Conservation (phyloP, 495 filamentous ascomycete species). For the Pseudoneurospora amorphoporcata region DNA sequence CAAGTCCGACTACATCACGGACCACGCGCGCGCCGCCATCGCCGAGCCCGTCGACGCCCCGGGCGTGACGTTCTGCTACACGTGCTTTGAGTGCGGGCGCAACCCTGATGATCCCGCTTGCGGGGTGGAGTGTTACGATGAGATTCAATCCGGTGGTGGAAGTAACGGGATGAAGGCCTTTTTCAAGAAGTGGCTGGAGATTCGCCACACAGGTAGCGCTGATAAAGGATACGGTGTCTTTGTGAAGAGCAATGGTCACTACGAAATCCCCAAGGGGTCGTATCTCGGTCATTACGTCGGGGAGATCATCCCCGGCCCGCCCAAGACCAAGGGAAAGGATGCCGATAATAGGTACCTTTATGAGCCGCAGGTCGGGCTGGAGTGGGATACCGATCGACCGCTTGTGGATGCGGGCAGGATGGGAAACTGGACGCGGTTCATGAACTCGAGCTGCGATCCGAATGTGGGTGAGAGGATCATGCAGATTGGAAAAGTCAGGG, state of each 20-base stretch:
- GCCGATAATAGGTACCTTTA: not conserved
- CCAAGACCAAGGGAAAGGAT: not conserved
- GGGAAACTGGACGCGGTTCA: slow-evolving; percentile 22
- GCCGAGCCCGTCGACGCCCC: not conserved
- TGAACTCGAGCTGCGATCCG: slow-evolving; percentile 14
- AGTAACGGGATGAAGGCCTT: not conserved
- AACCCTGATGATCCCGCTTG: not conserved
- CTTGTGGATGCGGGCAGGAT: slow-evolving; percentile 2
- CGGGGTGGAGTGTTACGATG: not conserved
- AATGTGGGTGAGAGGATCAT: slow-evolving; percentile 1
- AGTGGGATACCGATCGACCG: not conserved
- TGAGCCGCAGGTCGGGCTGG: not conserved
- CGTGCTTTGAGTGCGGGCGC: not conserved
- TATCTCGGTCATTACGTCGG: slow-evolving; percentile 4
- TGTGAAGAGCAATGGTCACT: not conserved
- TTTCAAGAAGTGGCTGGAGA: not conserved
- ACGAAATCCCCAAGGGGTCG: not conserved
- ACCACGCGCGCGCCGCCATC: not conserved
- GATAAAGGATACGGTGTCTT: slow-evolving; percentile 2
- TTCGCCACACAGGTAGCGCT: not conserved
- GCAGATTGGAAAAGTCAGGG: slow-evolving; percentile 5
- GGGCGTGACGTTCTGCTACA: not conserved
- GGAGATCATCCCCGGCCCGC: not conserved
- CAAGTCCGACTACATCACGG: not conserved
- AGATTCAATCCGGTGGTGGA: not conserved